A percentile compares a stretch with the other conserved stretches of the same genome.
These are phyloP conservation scores for Dillenia suffruticosa DNA, from an alignment of 164 flowering plant genomes.

Conservation along the genomic window DNA sequence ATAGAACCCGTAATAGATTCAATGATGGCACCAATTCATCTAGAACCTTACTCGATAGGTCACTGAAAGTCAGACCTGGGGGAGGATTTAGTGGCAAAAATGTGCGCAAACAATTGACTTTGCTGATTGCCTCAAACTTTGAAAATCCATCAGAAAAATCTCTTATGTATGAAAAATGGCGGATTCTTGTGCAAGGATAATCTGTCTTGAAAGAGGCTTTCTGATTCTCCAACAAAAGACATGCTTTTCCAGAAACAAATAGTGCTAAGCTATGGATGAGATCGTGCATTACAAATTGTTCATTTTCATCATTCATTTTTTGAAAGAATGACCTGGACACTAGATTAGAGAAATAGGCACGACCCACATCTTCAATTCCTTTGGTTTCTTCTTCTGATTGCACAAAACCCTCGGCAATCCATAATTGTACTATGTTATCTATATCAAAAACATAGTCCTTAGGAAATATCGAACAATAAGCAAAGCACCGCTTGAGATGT, in stretches of 20 bases:
- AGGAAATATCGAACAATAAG: slow-evolving; percentile 1
- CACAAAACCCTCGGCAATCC: slow-evolving; percentile 11
- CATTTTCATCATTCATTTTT: neutral
- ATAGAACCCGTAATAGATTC: slow-evolving; percentile 9
- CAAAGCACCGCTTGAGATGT: too few species aligned
- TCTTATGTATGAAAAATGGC: slow-evolving; percentile 8
- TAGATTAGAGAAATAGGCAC: slow-evolving; percentile 10
- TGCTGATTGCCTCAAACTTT: slow-evolving; percentile 7
- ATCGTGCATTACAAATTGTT: slow-evolving; percentile 19
- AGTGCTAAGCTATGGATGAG: slow-evolving; percentile 20
- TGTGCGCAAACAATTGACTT: slow-evolving; percentile 6
- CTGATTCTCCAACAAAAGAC: slow-evolving; percentile 8
- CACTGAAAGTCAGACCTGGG: neutral
- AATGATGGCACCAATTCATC: slow-evolving; percentile 7
- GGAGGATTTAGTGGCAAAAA: slow-evolving; percentile 6
- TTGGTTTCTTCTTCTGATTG: neutral
- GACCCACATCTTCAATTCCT: slow-evolving; percentile 2
- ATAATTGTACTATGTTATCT: slow-evolving; percentile 2
- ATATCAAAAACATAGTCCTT: slow-evolving; percentile 8
- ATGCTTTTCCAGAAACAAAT: slow-evolving; percentile 10
- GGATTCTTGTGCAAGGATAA: neutral
- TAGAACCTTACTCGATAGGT: slow-evolving; percentile 3
- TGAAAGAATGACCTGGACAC: slow-evolving; percentile 18
- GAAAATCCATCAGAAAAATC: neutral
- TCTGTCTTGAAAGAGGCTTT: neutral